Evolutionary conservation across 306 rosid genomes (phyloP).

Genomic region (Calophaca sinica): DNA sequence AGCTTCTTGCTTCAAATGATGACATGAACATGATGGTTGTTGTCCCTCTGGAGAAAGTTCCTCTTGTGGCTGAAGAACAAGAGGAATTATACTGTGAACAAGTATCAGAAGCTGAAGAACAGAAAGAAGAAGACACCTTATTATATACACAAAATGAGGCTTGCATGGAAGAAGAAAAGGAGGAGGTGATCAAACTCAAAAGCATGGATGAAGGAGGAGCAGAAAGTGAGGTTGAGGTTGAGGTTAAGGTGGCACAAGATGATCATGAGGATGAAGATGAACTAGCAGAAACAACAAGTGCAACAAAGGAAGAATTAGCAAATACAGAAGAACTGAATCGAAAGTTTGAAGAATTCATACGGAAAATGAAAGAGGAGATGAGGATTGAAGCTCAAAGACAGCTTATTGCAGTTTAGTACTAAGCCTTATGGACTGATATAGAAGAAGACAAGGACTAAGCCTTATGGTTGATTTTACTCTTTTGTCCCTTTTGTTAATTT

Average conservation of each 20-base stretch:
- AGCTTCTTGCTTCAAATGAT: conserved; percentile 21
- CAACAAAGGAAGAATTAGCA: conserved; percentile 48
- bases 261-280: conserved; percentile 35
- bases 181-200: not conserved
- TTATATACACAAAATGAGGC: not conserved
- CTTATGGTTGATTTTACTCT: no score
- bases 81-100: conserved; percentile 8
- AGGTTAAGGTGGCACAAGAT: conserved; percentile 46
- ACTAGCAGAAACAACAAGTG: conserved; percentile 29
- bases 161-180: not conserved
- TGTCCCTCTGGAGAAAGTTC: not conserved
- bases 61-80: conserved; percentile 30
- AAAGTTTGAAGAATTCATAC: conserved; percentile 77
- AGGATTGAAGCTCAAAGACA: conserved; percentile 60
- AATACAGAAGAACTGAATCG: conserved; percentile 70
- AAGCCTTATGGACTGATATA: no score
- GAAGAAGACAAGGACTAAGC: no score
- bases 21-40: not conserved
- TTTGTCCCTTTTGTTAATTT: no score
- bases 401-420: conserved; percentile 54
- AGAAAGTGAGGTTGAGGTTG: conserved; percentile 44
- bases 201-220: conserved; percentile 46
- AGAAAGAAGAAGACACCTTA: not conserved
- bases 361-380: conserved; percentile 62
- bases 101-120: conserved; percentile 39